A percentile compares a stretch with the other conserved stretches of the same genome.
Conservation (phyloP, 2,329 filamentous ascomycete species). For the Claviceps sp. region DNA sequence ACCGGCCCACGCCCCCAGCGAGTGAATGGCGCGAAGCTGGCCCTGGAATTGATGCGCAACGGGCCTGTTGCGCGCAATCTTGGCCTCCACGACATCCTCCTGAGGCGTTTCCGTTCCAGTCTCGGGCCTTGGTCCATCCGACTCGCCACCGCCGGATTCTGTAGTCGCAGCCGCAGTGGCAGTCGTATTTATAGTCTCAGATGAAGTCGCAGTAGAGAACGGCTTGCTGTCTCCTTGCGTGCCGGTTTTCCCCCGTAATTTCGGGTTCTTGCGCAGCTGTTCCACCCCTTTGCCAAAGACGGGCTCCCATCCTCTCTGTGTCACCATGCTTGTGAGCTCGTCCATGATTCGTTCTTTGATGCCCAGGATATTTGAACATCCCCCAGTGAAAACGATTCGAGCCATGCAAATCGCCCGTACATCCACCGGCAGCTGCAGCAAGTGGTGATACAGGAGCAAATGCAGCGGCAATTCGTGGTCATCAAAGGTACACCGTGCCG, state of each 20-base stretch:
- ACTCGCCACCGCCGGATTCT: constrained; percentile 11
- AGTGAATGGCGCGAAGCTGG: constrained; percentile 50
- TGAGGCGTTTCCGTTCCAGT: constrained; percentile 13
- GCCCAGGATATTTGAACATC: constrained; percentile 65
- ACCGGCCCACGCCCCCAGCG: constrained; percentile 61
- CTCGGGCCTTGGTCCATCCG: constrained; percentile 10
- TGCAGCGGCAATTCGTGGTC: constrained; percentile 77
- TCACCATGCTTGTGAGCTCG: constrained; percentile 56
- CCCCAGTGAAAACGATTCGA: constrained; percentile 75
- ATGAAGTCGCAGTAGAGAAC: constrained; percentile 10
- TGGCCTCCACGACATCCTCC: constrained; percentile 23
- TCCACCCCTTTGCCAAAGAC: constrained; percentile 58
- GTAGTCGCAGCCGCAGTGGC: not conserved
- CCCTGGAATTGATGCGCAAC: constrained; percentile 37
- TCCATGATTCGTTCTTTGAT: constrained; percentile 64
- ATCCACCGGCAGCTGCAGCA: constrained; percentile 68
- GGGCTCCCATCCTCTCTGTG: constrained; percentile 61
- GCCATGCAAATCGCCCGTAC: constrained; percentile 77
- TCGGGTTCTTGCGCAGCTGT: constrained; percentile 32
- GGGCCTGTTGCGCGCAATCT: constrained; percentile 21
- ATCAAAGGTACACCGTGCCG: constrained; percentile 49
- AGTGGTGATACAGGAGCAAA: constrained; percentile 58
- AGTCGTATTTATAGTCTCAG: constrained; percentile 10
- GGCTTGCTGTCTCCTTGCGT: constrained; percentile 10
- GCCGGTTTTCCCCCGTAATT: constrained; percentile 19